phyloP scores from a whole-genome alignment of 352 stramenopile genomes.

The Phytophthora agathidicida region DNA sequence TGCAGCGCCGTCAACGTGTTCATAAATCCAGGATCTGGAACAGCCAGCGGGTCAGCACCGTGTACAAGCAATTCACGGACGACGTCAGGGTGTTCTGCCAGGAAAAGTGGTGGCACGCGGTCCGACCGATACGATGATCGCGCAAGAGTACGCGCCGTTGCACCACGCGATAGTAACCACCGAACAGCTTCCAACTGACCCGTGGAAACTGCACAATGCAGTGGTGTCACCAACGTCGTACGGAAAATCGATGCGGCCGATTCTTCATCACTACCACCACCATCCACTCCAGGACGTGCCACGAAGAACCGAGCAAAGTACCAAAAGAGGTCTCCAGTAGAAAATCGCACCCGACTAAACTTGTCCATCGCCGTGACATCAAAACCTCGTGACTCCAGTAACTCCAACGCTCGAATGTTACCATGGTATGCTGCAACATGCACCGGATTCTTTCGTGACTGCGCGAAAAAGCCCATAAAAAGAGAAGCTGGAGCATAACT shows the following conservation, averaged over 20 bases:
- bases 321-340: slow-evolving; percentile 83
- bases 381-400: slow-evolving; percentile 64
- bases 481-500: slow-evolving; percentile 57
- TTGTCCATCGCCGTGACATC: slow-evolving; percentile 75
- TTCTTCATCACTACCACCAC: slow-evolving; percentile 53
- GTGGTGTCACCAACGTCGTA: slow-evolving; percentile 79
- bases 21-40: slow-evolving; percentile 80
- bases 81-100: slow-evolving; percentile 71
- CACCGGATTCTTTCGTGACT: slow-evolving; percentile 81
- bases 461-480: slow-evolving; percentile 62
- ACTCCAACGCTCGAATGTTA: slow-evolving; percentile 68
- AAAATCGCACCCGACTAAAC: slow-evolving; percentile 79
- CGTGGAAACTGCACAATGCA: slow-evolving; percentile 81
- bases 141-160: slow-evolving; percentile 52
- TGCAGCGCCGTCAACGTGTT: slow-evolving; percentile 85
- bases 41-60: slow-evolving; percentile 65
- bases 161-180: slow-evolving; percentile 73
- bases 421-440: slow-evolving; percentile 79
- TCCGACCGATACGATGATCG: slow-evolving; percentile 75
- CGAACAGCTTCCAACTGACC: slow-evolving; percentile 70
- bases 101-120: slow-evolving; percentile 76
- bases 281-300: slow-evolving; percentile 40
- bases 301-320: slow-evolving; percentile 82
- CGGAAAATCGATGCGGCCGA: slow-evolving; percentile 80
- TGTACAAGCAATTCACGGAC: slow-evolving; percentile 67